Conservation (phyloP, 805 yeast genomes). For the Yarrowia bubula region DNA sequence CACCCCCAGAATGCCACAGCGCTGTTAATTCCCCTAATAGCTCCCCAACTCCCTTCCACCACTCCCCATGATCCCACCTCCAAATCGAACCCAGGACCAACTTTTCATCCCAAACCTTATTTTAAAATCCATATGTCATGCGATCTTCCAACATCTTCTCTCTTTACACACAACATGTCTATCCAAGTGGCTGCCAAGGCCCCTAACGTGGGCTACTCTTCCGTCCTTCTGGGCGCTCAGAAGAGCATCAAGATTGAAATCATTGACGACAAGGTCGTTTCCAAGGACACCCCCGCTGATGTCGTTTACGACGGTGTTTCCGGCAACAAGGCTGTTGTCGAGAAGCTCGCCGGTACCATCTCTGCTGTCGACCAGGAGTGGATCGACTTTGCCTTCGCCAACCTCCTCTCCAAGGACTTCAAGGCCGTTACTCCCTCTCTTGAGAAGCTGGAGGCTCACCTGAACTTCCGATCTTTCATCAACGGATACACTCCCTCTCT, state of each 20-base stretch:
- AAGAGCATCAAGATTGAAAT: constrained; percentile 59
- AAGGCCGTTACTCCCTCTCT: constrained; percentile 74
- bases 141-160: constrained; percentile 1
- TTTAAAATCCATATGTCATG: background rate
- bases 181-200: constrained; percentile 84
- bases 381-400: constrained; percentile 64
- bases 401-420: constrained; percentile 80
- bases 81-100: background rate
- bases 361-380: constrained; percentile 49
- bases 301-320: constrained; percentile 17
- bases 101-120: background rate
- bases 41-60: too few relatives aligned
- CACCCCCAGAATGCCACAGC: too few relatives aligned
- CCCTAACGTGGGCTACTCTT: constrained; percentile 73
- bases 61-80: too few relatives aligned
- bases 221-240: constrained; percentile 72
- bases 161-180: background rate
- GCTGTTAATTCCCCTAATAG: too few relatives aligned
- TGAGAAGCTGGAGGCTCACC: constrained; percentile 75
- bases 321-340: constrained; percentile 10
- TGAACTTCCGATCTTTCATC: constrained; percentile 80
- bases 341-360: constrained; percentile 34
- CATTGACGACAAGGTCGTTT: constrained; percentile 37
- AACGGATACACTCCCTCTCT: constrained; percentile 63
- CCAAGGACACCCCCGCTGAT: constrained; percentile 33